Conservation (phyloP, 2,329 filamentous ascomycete species). For the Phoma sp. region DNA sequence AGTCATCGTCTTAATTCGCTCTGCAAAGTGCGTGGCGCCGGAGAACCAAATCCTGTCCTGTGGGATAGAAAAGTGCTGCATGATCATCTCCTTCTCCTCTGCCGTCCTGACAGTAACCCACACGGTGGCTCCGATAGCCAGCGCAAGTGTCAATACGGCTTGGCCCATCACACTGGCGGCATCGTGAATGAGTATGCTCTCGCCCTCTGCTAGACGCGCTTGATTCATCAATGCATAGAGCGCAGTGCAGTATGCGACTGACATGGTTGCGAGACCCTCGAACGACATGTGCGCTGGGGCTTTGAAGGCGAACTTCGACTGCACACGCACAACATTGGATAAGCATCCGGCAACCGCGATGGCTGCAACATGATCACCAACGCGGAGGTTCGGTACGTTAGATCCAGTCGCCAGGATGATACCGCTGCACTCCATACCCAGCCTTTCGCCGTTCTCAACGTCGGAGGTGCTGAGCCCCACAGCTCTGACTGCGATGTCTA, state of each 20-base stretch:
- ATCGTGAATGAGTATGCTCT: conserved; percentile 41
- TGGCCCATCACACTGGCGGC: conserved; percentile 39
- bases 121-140: conserved; percentile 27
- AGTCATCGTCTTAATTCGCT: conserved; percentile 32
- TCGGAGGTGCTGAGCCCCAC: conserved; percentile 2
- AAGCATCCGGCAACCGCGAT: conserved; percentile 26
- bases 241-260: conserved; percentile 31
- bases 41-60: conserved; percentile 41
- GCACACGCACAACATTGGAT: conserved; percentile 25
- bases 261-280: conserved; percentile 29
- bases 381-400: conserved; percentile 21
- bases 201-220: conserved; percentile 37
- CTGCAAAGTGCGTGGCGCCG: conserved; percentile 32
- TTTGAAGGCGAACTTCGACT: conserved; percentile 25
- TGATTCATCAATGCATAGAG: conserved; percentile 38
- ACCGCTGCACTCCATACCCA: conserved; percentile 23
- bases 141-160: conserved; percentile 35
- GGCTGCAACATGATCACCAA: conserved; percentile 36
- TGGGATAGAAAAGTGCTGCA: conserved; percentile 25
- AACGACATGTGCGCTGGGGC: conserved; percentile 31
- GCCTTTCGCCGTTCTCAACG: not conserved
- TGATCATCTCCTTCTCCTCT: conserved; percentile 30
- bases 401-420: conserved; percentile 19
- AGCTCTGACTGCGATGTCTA: conserved; percentile 47
- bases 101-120: conserved; percentile 33